Evolutionary conservation across 2,329 filamentous ascomycete species (phyloP).

Genomic region (Penicillium sp.): DNA sequence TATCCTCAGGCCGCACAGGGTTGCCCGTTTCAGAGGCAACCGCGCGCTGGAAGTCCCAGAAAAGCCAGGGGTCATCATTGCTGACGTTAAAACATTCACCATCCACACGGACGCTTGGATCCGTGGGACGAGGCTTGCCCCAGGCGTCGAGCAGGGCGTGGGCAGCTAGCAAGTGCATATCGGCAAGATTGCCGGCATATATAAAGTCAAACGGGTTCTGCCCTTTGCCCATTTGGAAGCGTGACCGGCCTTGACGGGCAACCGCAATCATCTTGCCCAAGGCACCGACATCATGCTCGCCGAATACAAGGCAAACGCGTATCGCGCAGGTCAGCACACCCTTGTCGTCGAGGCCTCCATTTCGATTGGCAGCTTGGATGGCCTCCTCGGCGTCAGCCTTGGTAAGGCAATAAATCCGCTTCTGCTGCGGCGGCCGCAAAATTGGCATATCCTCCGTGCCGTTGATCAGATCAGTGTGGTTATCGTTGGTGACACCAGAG

Average conservation of each 20-base stretch:
- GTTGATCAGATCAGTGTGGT: conserved; percentile 71
- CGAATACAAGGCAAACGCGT: conserved; percentile 84
- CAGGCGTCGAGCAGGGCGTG: conserved; percentile 64
- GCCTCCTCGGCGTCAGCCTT: conserved; percentile 75
- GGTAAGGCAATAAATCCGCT: conserved; percentile 9
- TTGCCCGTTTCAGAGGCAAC: conserved; percentile 62
- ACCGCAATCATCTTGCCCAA: conserved; percentile 58
- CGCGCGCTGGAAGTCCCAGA: conserved; percentile 81
- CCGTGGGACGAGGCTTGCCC: conserved; percentile 56
- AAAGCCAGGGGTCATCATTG: conserved; percentile 82
- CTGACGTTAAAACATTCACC: conserved; percentile 88
- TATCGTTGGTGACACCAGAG: conserved; percentile 81
- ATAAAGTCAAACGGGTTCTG: conserved; percentile 68
- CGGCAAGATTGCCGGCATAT: conserved; percentile 64
- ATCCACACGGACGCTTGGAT: conserved; percentile 58
- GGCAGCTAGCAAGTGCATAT: conserved; percentile 79
- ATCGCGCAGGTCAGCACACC: conserved; percentile 73
- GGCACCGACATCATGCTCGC: conserved; percentile 76
- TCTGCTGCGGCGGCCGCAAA: conserved; percentile 7
- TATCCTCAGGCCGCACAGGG: conserved; percentile 33
- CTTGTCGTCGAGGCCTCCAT: conserved; percentile 29
- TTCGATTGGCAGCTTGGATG: conserved; percentile 71
- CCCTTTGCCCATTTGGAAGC: conserved; percentile 75
- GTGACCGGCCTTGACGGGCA: conserved; percentile 22
- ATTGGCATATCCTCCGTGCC: conserved; percentile 40